Conservation (phyloP, 345 rosid species). For the Lenwebbia sp. region DNA sequence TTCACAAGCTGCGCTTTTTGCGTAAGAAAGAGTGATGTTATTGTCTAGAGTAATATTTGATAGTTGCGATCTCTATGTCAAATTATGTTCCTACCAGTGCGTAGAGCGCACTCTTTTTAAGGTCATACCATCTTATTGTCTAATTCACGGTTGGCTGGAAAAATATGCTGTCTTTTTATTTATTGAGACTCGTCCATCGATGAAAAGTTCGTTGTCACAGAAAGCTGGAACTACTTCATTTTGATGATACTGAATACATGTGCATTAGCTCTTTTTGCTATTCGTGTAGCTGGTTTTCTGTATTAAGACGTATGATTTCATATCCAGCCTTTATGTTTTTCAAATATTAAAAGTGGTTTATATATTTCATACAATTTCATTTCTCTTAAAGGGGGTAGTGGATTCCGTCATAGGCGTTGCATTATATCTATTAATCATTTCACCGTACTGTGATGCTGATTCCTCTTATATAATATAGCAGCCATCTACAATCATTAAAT, state of each 20-base stretch:
- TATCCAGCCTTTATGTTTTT: neutral
- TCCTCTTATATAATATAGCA: neutral
- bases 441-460: neutral
- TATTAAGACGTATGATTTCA: neutral
- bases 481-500: neutral
- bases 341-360: neutral
- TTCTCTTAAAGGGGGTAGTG: neutral
- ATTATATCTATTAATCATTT: neutral
- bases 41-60: neutral
- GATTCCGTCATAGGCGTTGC: neutral
- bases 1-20: neutral
- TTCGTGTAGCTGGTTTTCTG: neutral
- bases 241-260: neutral
- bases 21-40: neutral
- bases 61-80: neutral
- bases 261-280: neutral
- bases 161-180: neutral
- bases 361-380: neutral
- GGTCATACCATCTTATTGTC: neutral
- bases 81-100: neutral
- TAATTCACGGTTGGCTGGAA: neutral
- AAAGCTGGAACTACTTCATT: too few species aligned
- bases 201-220: neutral
- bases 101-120: neutral
- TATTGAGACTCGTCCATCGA: neutral